phyloP scores from a whole-genome alignment of 2,329 filamentous ascomycete species.

The Hymenoscyphus scutula region DNA sequence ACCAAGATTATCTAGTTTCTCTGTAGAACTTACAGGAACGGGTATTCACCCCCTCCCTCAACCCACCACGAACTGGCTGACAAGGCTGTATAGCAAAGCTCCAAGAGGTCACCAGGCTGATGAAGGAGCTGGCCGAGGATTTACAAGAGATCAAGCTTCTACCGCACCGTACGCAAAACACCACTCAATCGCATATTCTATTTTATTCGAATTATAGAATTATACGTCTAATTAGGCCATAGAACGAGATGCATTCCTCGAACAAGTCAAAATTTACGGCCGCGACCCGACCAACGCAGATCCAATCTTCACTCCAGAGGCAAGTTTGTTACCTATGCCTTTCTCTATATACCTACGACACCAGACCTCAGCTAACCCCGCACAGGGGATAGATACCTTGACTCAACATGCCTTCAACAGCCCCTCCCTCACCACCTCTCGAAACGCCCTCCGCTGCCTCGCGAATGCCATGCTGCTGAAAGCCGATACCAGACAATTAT shows the following conservation, averaged over 20 bases:
- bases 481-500: constrained; percentile 64
- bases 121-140: constrained; percentile 62
- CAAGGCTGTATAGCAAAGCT: constrained; percentile 55
- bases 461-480: constrained; percentile 80
- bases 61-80: constrained; percentile 14
- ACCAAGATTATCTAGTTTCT: constrained; percentile 21
- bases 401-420: constrained; percentile 71
- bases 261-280: constrained; percentile 75
- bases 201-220: constrained; percentile 14
- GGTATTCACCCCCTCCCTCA: constrained; percentile 19
- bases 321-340: too few species aligned
- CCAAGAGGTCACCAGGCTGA: constrained; percentile 62
- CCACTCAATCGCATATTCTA: background rate
- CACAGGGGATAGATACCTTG: constrained; percentile 71
- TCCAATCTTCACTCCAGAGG: constrained; percentile 80
- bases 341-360: background rate
- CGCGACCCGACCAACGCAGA: constrained; percentile 70
- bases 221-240: too few species aligned
- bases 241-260: constrained; percentile 63
- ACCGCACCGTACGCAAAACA: constrained; percentile 52
- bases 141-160: constrained; percentile 57
- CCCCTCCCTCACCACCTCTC: constrained; percentile 59
- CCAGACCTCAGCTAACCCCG: background rate
- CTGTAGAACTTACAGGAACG: constrained; percentile 26
- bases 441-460: constrained; percentile 76